Conservation (phyloP, 2,329 filamentous ascomycete species). For the Endoconidiophora polonica region DNA sequence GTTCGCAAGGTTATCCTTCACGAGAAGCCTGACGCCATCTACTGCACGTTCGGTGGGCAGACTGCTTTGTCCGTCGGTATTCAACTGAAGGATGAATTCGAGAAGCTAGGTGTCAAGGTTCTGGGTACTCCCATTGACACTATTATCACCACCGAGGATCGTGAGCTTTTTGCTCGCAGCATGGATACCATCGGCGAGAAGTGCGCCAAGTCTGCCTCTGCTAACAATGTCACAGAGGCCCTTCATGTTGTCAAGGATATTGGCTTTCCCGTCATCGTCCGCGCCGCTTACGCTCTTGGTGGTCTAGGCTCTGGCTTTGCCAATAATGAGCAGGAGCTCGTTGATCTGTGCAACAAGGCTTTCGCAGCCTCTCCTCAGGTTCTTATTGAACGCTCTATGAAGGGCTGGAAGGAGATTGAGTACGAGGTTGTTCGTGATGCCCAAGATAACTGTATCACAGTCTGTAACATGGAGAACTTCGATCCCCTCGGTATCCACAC, state of each 20-base stretch:
- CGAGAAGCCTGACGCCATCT: conserved; percentile 90
- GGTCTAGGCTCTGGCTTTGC: conserved; percentile 93
- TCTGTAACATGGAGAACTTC: conserved; percentile 99
- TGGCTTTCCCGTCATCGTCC: conserved; percentile 90
- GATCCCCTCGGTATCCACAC: conserved; percentile 96
- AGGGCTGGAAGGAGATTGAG: conserved; percentile 99
- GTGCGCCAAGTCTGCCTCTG: conserved; percentile 92
- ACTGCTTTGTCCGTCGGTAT: conserved; percentile 95
- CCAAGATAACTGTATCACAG: conserved; percentile 95
- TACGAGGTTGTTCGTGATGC: conserved; percentile 95
- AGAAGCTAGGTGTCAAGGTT: conserved; percentile 78
- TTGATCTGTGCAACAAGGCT: conserved; percentile 83
- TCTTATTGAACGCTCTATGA: conserved; percentile 95
- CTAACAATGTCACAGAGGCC: conserved; percentile 74
- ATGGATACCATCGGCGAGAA: conserved; percentile 98
- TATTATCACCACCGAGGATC: conserved; percentile 96
- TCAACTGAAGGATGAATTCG: conserved; percentile 93
- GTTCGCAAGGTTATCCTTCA: conserved; percentile 94
- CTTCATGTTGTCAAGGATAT: conserved; percentile 78
- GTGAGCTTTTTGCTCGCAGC: conserved; percentile 89
- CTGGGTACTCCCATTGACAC: conserved; percentile 94
- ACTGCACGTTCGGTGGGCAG: conserved; percentile 94
- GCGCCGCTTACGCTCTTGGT: conserved; percentile 88
- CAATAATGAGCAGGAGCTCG: conserved; percentile 65
- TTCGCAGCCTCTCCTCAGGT: conserved; percentile 92